Evolutionary conservation across 2,329 filamentous ascomycete species (phyloP).

Genomic region (Fusarium xyrophilum): DNA sequence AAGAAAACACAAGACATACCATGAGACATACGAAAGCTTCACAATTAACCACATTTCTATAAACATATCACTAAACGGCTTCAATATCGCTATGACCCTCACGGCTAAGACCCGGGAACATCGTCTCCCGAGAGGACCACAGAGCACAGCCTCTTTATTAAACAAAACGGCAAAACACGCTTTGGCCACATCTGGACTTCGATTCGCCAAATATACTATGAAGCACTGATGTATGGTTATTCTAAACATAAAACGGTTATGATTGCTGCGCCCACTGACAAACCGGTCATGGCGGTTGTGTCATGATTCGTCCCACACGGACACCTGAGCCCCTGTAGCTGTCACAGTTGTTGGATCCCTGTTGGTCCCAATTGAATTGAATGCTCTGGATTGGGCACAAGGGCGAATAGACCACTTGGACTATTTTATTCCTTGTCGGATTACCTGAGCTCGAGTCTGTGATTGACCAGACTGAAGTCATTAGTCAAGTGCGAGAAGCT

Average conservation of each 20-base stretch:
- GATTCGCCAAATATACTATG: not conserved
- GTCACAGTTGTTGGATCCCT: not conserved
- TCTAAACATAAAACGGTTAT: not conserved
- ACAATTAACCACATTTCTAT: not conserved
- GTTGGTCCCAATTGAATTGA: fast-evolving
- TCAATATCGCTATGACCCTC: constrained; percentile 45
- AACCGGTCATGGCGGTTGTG: not conserved
- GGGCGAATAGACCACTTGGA: not conserved
- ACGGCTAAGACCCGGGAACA: constrained; percentile 4
- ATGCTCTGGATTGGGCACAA: not conserved
- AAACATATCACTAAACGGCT: not conserved
- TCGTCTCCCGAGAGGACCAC: not conserved
- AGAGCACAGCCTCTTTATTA: constrained; percentile 5
- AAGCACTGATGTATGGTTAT: not conserved
- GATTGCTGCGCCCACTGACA: not conserved
- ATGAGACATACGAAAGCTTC: constrained; percentile 5
- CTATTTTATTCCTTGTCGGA: not conserved
- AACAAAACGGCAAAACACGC: constrained; percentile 7
- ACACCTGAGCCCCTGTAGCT: not conserved
- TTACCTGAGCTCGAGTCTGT: fast-evolving
- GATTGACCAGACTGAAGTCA: not conserved
- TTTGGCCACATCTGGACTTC: not conserved
- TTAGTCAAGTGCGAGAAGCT: not conserved
- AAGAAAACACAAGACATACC: not conserved
- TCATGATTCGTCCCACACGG: not conserved